phyloP scores from a whole-genome alignment of 805 yeast species.

The Sporopachydermia quercuum region DNA sequence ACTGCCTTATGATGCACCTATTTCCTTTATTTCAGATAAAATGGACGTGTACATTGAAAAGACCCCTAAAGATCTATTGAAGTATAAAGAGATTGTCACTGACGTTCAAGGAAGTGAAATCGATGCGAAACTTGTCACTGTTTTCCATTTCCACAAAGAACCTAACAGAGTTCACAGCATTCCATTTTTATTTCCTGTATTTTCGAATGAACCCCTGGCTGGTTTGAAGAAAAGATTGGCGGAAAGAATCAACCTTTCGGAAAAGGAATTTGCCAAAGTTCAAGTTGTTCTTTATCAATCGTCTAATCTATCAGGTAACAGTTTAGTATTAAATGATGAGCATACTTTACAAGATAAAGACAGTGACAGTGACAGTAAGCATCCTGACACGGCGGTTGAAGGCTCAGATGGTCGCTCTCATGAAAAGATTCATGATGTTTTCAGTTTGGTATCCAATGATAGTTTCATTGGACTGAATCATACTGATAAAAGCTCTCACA shows the following conservation, averaged over 20 bases:
- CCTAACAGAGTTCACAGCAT: slow-evolving; percentile 58
- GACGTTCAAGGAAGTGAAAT: slow-evolving; percentile 14
- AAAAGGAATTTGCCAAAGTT: slow-evolving; percentile 66
- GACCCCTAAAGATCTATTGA: slow-evolving; percentile 26
- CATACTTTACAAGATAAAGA: slow-evolving; percentile 33
- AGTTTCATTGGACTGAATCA: slow-evolving; percentile 71
- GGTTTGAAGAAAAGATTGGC: slow-evolving; percentile 57
- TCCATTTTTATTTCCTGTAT: slow-evolving; percentile 66
- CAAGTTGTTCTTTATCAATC: slow-evolving; percentile 41
- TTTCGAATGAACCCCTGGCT: slow-evolving; percentile 48
- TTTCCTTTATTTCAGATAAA: slow-evolving; percentile 24
- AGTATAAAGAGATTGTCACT: slow-evolving; percentile 11
- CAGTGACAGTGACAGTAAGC: slow-evolving; percentile 29
- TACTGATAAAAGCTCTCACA: slow-evolving; percentile 44
- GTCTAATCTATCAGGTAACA: slow-evolving; percentile 16
- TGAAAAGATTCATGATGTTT: no score
- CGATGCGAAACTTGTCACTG: slow-evolving; percentile 38
- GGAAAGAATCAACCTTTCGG: slow-evolving; percentile 57
- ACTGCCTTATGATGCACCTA: slow-evolving; percentile 17
- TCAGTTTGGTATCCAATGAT: slow-evolving; percentile 33
- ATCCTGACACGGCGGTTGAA: no score
- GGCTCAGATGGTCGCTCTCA: no score
- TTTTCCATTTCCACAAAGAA: slow-evolving; percentile 64
- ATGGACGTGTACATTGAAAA: slow-evolving; percentile 30
- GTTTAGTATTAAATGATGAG: no score